Evolutionary conservation across 495 filamentous ascomycete genomes (phyloP).

Genomic region (Podospora tetraspora): DNA sequence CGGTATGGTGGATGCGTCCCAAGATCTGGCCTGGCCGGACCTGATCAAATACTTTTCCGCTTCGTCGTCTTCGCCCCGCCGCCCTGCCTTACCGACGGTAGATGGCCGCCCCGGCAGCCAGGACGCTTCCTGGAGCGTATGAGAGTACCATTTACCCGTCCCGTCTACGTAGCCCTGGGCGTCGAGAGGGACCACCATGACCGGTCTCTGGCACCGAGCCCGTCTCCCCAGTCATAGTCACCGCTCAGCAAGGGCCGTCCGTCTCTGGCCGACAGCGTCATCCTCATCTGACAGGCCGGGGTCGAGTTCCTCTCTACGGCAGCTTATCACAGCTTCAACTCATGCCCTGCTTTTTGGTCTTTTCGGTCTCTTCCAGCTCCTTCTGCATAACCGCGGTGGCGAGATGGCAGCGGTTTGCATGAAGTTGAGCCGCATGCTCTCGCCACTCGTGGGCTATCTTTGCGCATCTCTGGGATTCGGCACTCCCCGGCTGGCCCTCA

Average conservation of each 20-base stretch:
- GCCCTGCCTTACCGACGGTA: background rate
- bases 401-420: constrained; percentile 7
- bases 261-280: background rate
- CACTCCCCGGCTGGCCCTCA: constrained; percentile 7
- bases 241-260: background rate
- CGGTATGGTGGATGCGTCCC: constrained; percentile 5
- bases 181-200: background rate
- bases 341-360: background rate
- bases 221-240: background rate
- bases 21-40: constrained; percentile 16
- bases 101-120: background rate
- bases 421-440: constrained; percentile 10
- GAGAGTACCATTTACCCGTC: constrained; percentile 10
- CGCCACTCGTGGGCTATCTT: constrained; percentile 18
- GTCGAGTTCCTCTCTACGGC: background rate
- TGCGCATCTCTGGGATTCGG: constrained; percentile 13
- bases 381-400: constrained; percentile 7
- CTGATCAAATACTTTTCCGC: background rate
- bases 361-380: background rate
- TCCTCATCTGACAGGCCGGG: background rate
- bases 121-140: constrained; percentile 8
- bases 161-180: constrained; percentile 4
- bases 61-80: background rate
- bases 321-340: background rate
- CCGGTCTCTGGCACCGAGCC: background rate